Conservation (phyloP, 495 filamentous ascomycete genomes). For the Penicillium ochrochloron region DNA sequence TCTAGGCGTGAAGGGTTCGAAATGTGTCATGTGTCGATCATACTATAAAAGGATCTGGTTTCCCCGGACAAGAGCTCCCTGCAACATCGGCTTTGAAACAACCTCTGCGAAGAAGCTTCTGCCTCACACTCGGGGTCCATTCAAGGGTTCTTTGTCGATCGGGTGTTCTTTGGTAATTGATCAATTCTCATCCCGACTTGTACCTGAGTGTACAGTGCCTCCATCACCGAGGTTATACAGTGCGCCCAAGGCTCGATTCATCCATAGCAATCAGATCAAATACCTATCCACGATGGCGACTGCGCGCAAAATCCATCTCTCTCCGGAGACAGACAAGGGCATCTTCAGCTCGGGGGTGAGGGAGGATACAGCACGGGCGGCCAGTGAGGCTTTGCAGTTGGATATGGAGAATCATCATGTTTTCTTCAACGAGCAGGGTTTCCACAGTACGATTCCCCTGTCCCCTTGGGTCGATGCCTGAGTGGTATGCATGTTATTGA, state of each 20-base stretch:
- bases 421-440: constrained; percentile 72
- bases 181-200: constrained; percentile 5
- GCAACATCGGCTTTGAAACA: not conserved
- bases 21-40: constrained; percentile 7
- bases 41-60: constrained; percentile 7
- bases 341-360: constrained; percentile 58
- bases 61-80: not conserved
- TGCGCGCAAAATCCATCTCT: constrained; percentile 62
- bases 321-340: constrained; percentile 57
- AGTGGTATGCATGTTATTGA: constrained; percentile 13
- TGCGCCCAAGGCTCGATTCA: not conserved
- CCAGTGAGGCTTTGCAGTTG: constrained; percentile 69
- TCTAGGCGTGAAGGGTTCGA: not conserved
- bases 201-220: not conserved
- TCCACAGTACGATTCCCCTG: constrained; percentile 60
- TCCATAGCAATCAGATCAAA: not conserved
- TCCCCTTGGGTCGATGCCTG: not conserved
- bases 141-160: not conserved
- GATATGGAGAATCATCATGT: constrained; percentile 78
- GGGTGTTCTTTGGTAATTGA: not conserved
- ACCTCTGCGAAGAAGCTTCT: not conserved
- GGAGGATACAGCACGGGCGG: constrained; percentile 60
- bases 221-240: not conserved
- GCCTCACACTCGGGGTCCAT: not conserved
- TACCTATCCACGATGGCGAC: constrained; percentile 59